A percentile compares a stretch with the other conserved stretches of the same genome.
Evolutionary conservation across 2,329 filamentous ascomycete species (phyloP).

Genomic region (Exophiala sp.): DNA sequence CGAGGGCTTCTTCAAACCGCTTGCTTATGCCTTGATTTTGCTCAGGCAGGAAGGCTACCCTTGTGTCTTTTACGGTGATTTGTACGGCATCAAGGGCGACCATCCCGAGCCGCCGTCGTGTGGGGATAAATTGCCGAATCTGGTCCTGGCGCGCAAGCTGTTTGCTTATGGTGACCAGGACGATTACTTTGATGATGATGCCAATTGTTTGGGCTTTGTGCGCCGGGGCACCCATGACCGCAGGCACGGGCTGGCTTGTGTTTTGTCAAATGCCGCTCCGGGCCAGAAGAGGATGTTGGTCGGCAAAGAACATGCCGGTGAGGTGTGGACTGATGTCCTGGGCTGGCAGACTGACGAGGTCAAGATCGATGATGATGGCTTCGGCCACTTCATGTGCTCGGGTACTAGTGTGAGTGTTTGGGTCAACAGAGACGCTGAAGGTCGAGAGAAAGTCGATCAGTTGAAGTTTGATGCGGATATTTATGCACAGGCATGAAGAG

Average conservation of each 20-base stretch:
- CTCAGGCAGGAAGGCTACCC: conserved; percentile 54
- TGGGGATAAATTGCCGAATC: conserved; percentile 48
- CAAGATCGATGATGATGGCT: conserved; percentile 51
- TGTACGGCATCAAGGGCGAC: conserved; percentile 51
- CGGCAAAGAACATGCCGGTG: conserved; percentile 49
- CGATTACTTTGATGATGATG: conserved; percentile 52
- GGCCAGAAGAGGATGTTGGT: conserved; percentile 52
- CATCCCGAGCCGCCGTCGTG: conserved; percentile 43
- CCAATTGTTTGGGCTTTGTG: conserved; percentile 55
- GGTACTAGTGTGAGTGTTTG: conserved; percentile 50
- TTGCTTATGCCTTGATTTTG: conserved; percentile 61
- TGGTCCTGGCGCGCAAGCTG: conserved; percentile 53
- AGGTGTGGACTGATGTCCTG: conserved; percentile 55
- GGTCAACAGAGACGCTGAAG: conserved; percentile 49
- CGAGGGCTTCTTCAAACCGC: conserved; percentile 57
- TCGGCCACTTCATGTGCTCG: conserved; percentile 47
- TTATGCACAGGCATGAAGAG: background rate
- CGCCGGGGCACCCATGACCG: conserved; percentile 44
- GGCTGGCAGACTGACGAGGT: conserved; percentile 50
- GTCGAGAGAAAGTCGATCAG: conserved; percentile 37
- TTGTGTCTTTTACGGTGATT: conserved; percentile 58
- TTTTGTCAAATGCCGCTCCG: conserved; percentile 47
- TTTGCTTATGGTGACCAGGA: conserved; percentile 57
- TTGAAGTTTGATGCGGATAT: conserved; percentile 3
- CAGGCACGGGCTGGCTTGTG: conserved; percentile 44